Evolutionary conservation across 768 basidiomycete genomes (phyloP).

Genomic region (Lactarius sp.): DNA sequence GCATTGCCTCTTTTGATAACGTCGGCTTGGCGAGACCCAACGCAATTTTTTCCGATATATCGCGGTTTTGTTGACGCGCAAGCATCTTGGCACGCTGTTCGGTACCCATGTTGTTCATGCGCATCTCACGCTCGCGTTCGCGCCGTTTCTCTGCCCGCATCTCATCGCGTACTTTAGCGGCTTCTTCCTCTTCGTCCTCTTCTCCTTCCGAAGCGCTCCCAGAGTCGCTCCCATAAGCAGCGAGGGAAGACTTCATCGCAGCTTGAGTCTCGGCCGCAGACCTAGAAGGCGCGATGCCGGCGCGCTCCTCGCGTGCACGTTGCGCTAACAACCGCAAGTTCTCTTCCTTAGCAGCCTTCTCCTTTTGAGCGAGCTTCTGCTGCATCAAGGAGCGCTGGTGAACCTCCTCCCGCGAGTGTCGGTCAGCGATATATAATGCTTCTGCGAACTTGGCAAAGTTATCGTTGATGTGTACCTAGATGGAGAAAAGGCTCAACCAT

Average conservation of each 20-base stretch:
- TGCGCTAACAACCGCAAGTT: constrained; percentile 91
- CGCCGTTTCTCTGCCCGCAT: constrained; percentile 90
- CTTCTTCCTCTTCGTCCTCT: constrained; percentile 63
- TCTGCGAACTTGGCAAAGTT: constrained; percentile 99
- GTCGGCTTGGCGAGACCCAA: constrained; percentile 97
- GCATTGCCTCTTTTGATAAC: constrained; percentile 91
- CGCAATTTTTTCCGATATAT: constrained; percentile 98
- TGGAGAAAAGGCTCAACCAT: constrained; percentile 5
- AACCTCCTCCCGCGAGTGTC: constrained; percentile 97
- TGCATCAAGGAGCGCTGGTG: constrained; percentile 96
- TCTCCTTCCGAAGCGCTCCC: constrained; percentile 55
- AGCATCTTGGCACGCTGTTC: constrained; percentile 95
- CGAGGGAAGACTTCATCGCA: constrained; percentile 70
- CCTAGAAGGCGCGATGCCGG: constrained; percentile 62
- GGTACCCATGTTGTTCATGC: constrained; percentile 98
- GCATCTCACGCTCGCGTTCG: constrained; percentile 94
- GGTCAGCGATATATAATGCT: constrained; percentile 89
- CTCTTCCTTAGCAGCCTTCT: constrained; percentile 96
- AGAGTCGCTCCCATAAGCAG: constrained; percentile 83
- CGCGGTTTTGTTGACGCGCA: constrained; percentile 94
- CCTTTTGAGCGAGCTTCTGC: constrained; percentile 97
- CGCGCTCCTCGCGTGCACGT: constrained; percentile 91
- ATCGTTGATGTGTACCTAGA: constrained; percentile 94
- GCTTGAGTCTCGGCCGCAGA: constrained; percentile 64
- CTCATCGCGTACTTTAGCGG: constrained; percentile 78